phyloP scores from a whole-genome alignment of 2,329 filamentous ascomycete genomes.

The Fusarium abutilonis region DNA sequence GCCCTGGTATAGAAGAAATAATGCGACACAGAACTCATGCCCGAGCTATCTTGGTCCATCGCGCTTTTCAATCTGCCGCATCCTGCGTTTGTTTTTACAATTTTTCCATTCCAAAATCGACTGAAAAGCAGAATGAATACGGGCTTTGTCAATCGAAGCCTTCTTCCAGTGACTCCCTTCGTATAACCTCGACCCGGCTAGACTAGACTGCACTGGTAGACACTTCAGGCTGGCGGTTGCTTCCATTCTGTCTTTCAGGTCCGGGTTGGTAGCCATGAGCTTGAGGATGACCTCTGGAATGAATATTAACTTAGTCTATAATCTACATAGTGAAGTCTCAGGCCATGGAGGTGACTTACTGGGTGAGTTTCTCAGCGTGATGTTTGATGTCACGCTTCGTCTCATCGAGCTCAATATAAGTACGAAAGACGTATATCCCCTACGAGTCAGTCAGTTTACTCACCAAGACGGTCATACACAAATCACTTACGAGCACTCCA shows the following conservation, averaged over 20 bases:
- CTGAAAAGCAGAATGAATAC: too few relatives aligned
- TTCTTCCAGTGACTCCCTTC: too few relatives aligned
- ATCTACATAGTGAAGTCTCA: neutral
- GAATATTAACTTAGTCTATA: neutral
- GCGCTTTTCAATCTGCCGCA: too few relatives aligned
- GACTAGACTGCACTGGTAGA: neutral
- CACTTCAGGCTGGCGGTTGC: neutral
- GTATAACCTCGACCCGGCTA: neutral
- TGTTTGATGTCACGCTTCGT: slow-evolving; percentile 1
- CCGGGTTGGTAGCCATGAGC: neutral
- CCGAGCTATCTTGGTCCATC: too few relatives aligned
- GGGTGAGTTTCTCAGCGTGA: slow-evolving; percentile 1
- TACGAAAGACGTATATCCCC: slow-evolving; percentile 24
- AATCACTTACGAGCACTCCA: slow-evolving; percentile 32
- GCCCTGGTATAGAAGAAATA: too few relatives aligned
- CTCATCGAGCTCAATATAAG: slow-evolving; percentile 22
- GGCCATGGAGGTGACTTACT: neutral
- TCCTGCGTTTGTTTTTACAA: too few relatives aligned
- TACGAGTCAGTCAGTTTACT: neutral
- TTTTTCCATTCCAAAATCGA: too few relatives aligned
- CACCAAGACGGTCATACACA: too few relatives aligned
- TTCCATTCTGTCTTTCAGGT: neutral
- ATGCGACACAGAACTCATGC: too few relatives aligned
- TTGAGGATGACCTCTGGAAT: neutral
- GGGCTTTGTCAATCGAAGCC: too few relatives aligned